Evolutionary conservation across 2,329 filamentous ascomycete species (phyloP).

Genomic region (Ophiostoma tasmaniense): DNA sequence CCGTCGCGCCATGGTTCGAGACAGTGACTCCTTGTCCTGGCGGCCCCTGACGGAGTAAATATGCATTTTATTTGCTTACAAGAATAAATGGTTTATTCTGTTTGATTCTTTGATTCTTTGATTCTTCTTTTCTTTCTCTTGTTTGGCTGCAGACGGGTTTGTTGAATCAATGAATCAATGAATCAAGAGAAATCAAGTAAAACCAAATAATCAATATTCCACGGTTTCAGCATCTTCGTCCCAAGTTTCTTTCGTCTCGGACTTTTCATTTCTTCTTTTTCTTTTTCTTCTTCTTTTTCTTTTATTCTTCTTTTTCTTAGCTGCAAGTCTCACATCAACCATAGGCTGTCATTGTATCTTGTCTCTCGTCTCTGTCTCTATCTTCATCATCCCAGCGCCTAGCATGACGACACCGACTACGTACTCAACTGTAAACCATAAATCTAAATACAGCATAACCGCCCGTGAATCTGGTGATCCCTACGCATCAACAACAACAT

Average conservation of each 20-base stretch:
- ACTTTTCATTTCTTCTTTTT: background rate
- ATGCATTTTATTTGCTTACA: background rate
- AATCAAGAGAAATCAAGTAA: too few species aligned
- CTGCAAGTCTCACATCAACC: background rate
- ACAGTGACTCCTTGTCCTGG: background rate
- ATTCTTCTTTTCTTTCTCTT: too few species aligned
- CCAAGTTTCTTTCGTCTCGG: background rate
- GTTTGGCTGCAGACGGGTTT: too few species aligned
- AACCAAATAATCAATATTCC: background rate
- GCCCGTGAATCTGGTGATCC: background rate
- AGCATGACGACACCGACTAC: background rate
- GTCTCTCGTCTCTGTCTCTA: background rate
- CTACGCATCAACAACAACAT: background rate
- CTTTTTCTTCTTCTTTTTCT: background rate
- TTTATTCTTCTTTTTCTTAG: background rate
- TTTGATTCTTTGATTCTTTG: background rate
- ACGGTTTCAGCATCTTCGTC: background rate
- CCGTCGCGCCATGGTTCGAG: constrained; percentile 2
- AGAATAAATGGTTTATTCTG: background rate
- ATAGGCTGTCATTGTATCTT: background rate
- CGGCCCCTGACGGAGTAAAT: background rate
- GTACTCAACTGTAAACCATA: background rate
- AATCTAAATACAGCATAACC: background rate
- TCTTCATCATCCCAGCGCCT: background rate
- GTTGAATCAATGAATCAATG: too few species aligned